Base-by-base conservation (phyloP, 805 yeast genomes). In the Geotrichum ghanense region DNA sequence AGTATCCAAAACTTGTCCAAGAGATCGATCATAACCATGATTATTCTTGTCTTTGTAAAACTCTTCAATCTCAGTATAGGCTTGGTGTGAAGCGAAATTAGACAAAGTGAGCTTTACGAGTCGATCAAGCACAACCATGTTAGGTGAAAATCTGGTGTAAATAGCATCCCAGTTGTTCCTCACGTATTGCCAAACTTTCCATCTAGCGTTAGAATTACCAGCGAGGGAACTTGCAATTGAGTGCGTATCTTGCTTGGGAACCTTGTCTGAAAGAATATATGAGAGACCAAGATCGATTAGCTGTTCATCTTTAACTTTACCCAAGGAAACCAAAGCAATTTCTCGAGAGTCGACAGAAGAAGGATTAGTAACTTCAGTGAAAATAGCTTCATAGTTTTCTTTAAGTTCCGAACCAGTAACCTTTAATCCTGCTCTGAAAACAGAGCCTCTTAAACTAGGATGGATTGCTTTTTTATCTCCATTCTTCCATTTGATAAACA, bases 11-110 rank as follows among this genome's bases (percentile, higher is more conserved):
- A 73, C 71, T 62, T 81, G 85, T 21, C 63, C 64, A 45, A 74
- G 65, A 34, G 80, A 73, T 59, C 79, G 71, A 53, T 78, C 82
- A 51, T 73, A 78, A 5, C 80, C 82, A 45, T 65, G 65, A 25
- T 69, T 67, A 51, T 76, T 74, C 57, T 69, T 70, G 46, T 57
- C 61, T 6, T 52, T 56, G 55, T 77, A 78, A 57, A 76, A 77
- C 6, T 43, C 47, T 26, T 59, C 59, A 23, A 73, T 65, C 44
- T 71, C 74, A 10, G 51, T 56, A 22, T 56, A 55, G 46, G 66
- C 65, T 21, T 64, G 64, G 42, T 51, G 52, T 14, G 72, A 59
- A 21, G 68, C 67, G 44, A 69, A 59, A 39, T 52, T 48, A 25
- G 61, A 62, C 43, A 71, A 49, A 23, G 67, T 60, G n/a, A 57